These are phyloP conservation scores for Epithemia pelagica DNA, from an alignment of 108 stramenopile genomes.

Conservation along the genomic window DNA sequence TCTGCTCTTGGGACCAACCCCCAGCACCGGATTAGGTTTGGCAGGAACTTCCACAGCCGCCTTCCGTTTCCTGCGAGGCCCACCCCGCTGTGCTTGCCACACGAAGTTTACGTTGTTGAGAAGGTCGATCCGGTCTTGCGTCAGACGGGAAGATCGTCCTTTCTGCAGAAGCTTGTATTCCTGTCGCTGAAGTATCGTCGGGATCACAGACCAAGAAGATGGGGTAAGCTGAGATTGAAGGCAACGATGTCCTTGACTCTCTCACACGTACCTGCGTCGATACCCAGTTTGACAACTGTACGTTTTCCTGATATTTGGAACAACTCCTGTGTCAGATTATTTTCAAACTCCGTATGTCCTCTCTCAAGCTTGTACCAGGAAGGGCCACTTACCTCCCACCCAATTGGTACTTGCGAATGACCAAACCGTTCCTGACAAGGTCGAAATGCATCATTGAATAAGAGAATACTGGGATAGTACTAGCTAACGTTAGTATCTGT, in stretches of 20 bases:
- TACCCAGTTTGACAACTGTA: slow-evolving; percentile 12
- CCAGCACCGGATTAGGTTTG: slow-evolving; percentile 8
- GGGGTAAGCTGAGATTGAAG: too few relatives aligned
- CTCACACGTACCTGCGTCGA: slow-evolving; percentile 15
- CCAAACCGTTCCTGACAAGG: slow-evolving; percentile 8
- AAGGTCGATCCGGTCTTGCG: slow-evolving; percentile 27
- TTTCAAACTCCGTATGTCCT: too few relatives aligned
- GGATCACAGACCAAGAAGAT: too few relatives aligned
- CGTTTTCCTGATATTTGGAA: slow-evolving; percentile 3
- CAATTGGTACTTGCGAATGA: slow-evolving; percentile 16
- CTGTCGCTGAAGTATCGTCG: slow-evolving; percentile 17
- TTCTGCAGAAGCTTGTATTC: slow-evolving; percentile 26
- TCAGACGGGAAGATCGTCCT: slow-evolving; percentile 36
- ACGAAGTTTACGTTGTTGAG: slow-evolving; percentile 44
- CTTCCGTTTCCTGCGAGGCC: slow-evolving; percentile 8
- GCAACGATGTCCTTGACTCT: too few relatives aligned
- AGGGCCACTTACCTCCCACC: slow-evolving; percentile 16
- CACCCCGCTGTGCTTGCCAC: slow-evolving; percentile 33
- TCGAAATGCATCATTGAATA: not conserved
- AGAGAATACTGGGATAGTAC: not conserved
- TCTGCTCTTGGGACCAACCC: not conserved
- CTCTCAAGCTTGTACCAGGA: too few relatives aligned
- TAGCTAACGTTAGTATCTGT: not conserved
- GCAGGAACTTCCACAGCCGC: slow-evolving; percentile 8
- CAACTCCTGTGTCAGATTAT: not conserved